These are phyloP conservation scores for Trichoderma erinaceum DNA, from an alignment of 495 filamentous ascomycete species.

Conservation along the genomic window DNA sequence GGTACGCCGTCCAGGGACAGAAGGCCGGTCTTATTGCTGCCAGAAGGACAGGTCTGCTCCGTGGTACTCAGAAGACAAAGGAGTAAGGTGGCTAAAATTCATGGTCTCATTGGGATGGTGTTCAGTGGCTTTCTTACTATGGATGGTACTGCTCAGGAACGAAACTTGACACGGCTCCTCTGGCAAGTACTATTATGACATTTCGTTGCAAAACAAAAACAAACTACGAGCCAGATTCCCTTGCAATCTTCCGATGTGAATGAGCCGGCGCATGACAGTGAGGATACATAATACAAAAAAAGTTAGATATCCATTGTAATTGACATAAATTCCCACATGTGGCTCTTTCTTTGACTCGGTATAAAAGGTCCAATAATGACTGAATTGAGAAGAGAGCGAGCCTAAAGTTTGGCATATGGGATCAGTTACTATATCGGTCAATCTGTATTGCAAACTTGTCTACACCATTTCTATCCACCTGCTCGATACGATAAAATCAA, in stretches of 20 bases:
- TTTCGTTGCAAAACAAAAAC: conserved; percentile 16
- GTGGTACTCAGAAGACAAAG: conserved; percentile 99
- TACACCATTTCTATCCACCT: no score
- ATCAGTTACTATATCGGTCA: no score
- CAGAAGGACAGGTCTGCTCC: conserved; percentile 95
- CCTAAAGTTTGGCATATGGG: no score
- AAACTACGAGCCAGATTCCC: conserved; percentile 8
- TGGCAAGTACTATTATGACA: conserved; percentile 28
- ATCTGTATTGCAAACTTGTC: no score
- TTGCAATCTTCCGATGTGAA: conserved; percentile 9
- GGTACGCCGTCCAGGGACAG: conserved; percentile 95
- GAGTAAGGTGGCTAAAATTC: conserved; percentile 57
- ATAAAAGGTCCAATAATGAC: no score
- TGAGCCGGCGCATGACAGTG: not conserved
- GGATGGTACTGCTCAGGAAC: conserved; percentile 42
- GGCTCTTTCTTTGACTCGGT: not conserved
- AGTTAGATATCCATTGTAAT: conserved; percentile 10
- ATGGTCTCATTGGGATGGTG: conserved; percentile 48
- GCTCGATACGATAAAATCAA: no score
- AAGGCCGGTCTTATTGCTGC: conserved; percentile 99
- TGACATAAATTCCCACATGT: not conserved
- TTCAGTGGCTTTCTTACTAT: conserved; percentile 51
- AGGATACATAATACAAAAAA: not conserved
- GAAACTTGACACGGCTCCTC: conserved; percentile 31
- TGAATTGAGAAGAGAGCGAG: no score